Evolutionary conservation across 805 yeast species (phyloP).

Genomic region (Candida multigemmis): DNA sequence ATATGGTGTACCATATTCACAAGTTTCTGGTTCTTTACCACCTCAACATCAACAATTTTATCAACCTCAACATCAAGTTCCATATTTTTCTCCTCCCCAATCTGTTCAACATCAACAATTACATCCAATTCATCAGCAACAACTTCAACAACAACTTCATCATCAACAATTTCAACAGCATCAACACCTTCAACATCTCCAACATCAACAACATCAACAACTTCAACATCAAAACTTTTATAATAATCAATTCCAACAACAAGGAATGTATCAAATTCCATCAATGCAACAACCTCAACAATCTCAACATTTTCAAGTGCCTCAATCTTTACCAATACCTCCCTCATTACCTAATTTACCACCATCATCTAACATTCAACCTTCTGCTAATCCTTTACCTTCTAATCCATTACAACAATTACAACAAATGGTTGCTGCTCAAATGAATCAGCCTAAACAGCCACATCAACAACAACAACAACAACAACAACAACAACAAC

Average conservation of each 20-base stretch:
- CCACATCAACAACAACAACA: constrained; percentile 2
- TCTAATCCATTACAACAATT: constrained; percentile 3
- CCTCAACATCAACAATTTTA: constrained; percentile 8
- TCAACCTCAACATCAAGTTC: constrained; percentile 3
- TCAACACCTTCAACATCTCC: constrained; percentile 1
- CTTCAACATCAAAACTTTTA: constrained; percentile 3
- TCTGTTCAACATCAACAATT: constrained; percentile 3
- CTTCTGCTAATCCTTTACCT: constrained; percentile 1
- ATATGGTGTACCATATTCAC: neutral
- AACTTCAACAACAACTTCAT: constrained; percentile 3
- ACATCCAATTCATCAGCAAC: constrained; percentile 2
- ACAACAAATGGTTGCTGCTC: no score
- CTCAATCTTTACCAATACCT: constrained; percentile 3
- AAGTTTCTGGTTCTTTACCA: neutral
- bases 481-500: constrained; percentile 4
- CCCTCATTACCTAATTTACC: constrained; percentile 5
- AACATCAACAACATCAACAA: constrained; percentile 3
- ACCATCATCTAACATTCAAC: no score
- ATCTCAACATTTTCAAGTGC: constrained; percentile 1
- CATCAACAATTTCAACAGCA: neutral
- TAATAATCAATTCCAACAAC: constrained; percentile 2
- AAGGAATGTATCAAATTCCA: neutral
- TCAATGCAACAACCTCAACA: constrained; percentile 3
- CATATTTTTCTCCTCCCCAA: constrained; percentile 2
- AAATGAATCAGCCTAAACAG: constrained; percentile 2